A percentile compares a stretch with the other conserved stretches of the same genome.
These are phyloP conservation scores for Oenanthe javanica DNA, from an alignment of 140 eudicot genomes.

Conservation along the genomic window DNA sequence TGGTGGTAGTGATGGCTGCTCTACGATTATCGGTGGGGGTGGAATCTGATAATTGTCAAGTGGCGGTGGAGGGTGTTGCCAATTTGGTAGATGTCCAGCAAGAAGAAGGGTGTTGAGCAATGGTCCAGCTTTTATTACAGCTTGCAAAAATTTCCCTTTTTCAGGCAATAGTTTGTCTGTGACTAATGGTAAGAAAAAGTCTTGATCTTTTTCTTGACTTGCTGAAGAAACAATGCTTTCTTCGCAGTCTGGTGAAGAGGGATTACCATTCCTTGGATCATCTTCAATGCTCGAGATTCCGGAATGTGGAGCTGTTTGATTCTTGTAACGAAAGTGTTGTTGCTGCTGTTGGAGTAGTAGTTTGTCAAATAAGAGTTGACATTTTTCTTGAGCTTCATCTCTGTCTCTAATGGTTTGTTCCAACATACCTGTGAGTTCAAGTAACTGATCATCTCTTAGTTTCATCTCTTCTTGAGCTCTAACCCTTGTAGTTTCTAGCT, in stretches of 20 bases:
- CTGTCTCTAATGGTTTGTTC: conserved; percentile 33
- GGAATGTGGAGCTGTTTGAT: conserved; percentile 35
- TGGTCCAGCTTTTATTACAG: conserved; percentile 86
- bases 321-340: neutral
- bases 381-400: conserved; percentile 31
- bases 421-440: conserved; percentile 38
- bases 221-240: conserved; percentile 18
- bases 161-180: conserved; percentile 41
- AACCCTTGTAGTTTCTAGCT: conserved; percentile 59
- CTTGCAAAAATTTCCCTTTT: conserved; percentile 62
- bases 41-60: conserved; percentile 62
- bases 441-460: conserved; percentile 46
- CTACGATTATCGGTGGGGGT: conserved; percentile 48
- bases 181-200: neutral
- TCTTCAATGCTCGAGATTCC: conserved; percentile 52
- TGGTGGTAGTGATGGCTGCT: conserved; percentile 23
- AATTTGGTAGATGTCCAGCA: conserved; percentile 81
- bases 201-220: conserved; percentile 5
- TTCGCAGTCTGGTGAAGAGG: conserved; percentile 18
- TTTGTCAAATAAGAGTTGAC: conserved; percentile 35
- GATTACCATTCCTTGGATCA: conserved; percentile 33
- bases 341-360: conserved; percentile 8
- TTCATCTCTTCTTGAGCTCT: conserved; percentile 58
- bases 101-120: conserved; percentile 65
- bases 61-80: conserved; percentile 93